Conservation (phyloP, 2,329 filamentous ascomycete genomes). For the Trichoderma koningiopsis region DNA sequence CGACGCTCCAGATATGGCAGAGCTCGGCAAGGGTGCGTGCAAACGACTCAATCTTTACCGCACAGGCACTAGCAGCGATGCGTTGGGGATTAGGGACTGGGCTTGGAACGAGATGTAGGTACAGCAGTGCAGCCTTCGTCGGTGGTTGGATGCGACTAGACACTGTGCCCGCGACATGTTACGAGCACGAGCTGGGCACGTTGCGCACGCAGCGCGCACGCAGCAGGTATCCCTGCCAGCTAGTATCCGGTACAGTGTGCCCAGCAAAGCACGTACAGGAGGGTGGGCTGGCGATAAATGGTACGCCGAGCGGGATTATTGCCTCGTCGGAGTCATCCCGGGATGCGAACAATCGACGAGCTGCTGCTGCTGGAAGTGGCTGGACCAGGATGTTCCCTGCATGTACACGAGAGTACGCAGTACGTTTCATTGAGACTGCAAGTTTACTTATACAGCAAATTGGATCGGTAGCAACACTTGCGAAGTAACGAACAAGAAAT, state of each 20-base stretch:
- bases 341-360: slow-evolving; percentile 3
- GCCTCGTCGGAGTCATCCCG: slow-evolving; percentile 25
- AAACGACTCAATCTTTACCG: neutral
- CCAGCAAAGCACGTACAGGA: neutral
- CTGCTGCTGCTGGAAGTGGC: neutral
- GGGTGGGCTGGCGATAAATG: slow-evolving; percentile 21
- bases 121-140: neutral
- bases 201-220: neutral
- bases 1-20: slow-evolving; percentile 5
- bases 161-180: slow-evolving; percentile 2
- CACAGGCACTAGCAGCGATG: neutral
- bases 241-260: slow-evolving; percentile 12
- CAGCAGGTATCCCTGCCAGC: neutral
- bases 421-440: neutral
- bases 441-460: neutral
- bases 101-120: neutral
- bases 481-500: neutral
- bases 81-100: neutral
- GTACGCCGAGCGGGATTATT: slow-evolving; percentile 24
- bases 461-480: neutral
- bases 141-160: neutral
- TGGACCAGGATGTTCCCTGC: slow-evolving; percentile 14
- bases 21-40: slow-evolving; percentile 1
- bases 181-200: neutral
- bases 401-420: neutral